Evolutionary conservation across 2,329 filamentous ascomycete genomes (phyloP).

Genomic region (Sporothrix sp.): DNA sequence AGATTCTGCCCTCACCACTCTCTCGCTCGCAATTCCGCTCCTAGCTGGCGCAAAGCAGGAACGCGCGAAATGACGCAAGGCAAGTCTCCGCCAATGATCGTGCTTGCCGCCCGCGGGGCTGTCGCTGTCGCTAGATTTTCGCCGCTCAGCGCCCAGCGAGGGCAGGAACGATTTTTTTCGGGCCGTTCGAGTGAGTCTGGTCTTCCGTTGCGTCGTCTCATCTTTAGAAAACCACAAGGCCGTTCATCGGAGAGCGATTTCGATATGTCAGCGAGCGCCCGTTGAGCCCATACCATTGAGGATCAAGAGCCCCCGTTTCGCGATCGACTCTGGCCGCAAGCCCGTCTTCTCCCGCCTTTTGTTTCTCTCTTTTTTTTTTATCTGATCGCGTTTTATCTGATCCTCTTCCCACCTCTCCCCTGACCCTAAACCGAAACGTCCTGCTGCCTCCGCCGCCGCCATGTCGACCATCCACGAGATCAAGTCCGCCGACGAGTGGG

Average conservation of each 20-base stretch:
- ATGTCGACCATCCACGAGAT: slow-evolving; percentile 77
- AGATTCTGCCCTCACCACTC: background rate
- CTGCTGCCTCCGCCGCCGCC: slow-evolving; percentile 19
- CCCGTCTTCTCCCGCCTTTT: too few species aligned
- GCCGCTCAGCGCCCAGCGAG: background rate
- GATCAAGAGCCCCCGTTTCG: background rate
- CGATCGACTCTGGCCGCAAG: background rate
- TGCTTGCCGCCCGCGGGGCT: slow-evolving; percentile 2
- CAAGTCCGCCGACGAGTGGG: slow-evolving; percentile 63
- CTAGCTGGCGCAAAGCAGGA: background rate
- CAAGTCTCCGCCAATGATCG: slow-evolving; percentile 2
- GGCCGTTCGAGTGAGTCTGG: background rate
- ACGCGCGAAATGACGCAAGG: slow-evolving; percentile 8
- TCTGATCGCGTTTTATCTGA: background rate
- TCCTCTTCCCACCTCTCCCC: background rate
- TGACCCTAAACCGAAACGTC: too few species aligned
- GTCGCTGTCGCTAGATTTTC: background rate
- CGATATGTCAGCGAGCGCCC: slow-evolving; percentile 13
- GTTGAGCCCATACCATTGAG: background rate
- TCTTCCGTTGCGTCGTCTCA: slow-evolving; percentile 1
- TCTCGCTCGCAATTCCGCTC: background rate
- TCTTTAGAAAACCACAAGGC: slow-evolving; percentile 1
- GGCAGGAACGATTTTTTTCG: background rate
- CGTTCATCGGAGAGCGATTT: slow-evolving; percentile 15
- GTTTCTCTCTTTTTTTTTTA: background rate